Percentiles rank a stretch among this genome's conserved stretches.
Conservation (phyloP, 2,329 filamentous ascomycete species). For the Pseudogymnoascus sp. region DNA sequence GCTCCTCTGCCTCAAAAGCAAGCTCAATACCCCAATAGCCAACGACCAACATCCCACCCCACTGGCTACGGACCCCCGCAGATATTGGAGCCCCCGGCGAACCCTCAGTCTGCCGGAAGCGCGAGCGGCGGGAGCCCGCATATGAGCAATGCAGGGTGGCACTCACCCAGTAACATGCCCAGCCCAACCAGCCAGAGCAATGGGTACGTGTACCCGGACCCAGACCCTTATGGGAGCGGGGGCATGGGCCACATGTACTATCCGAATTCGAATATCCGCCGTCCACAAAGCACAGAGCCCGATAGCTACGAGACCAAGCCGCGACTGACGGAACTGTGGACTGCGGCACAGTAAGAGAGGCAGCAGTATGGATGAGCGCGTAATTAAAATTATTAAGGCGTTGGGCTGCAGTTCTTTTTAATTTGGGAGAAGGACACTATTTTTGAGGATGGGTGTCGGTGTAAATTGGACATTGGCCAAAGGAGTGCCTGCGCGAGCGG, state of each 20-base stretch:
- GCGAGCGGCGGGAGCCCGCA: conserved; percentile 73
- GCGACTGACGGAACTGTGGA: conserved; percentile 48
- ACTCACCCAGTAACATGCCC: conserved; percentile 56
- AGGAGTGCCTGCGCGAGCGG: background rate
- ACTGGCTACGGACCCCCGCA: conserved; percentile 73
- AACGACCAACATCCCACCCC: conserved; percentile 76
- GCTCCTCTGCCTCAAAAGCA: conserved; percentile 49
- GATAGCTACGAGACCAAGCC: conserved; percentile 55
- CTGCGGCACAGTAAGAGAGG: conserved; percentile 36
- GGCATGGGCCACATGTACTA: conserved; percentile 65
- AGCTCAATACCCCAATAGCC: background rate
- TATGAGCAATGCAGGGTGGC: conserved; percentile 67
- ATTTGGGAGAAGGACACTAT: background rate
- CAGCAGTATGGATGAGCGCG: background rate
- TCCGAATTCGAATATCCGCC: conserved; percentile 57
- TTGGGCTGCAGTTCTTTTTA: background rate
- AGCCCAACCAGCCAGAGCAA: conserved; percentile 55
- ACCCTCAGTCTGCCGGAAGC: conserved; percentile 60
- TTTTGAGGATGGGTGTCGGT: background rate
- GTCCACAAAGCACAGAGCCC: conserved; percentile 69
- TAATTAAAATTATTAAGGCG: background rate
- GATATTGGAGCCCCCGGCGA: conserved; percentile 67
- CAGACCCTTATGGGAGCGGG: conserved; percentile 60
- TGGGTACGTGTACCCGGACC: conserved; percentile 73
- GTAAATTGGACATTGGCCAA: conserved; percentile 3